Evolutionary conservation across 352 stramenopile species (phyloP).

Genomic region (Ophiocytium majus): DNA sequence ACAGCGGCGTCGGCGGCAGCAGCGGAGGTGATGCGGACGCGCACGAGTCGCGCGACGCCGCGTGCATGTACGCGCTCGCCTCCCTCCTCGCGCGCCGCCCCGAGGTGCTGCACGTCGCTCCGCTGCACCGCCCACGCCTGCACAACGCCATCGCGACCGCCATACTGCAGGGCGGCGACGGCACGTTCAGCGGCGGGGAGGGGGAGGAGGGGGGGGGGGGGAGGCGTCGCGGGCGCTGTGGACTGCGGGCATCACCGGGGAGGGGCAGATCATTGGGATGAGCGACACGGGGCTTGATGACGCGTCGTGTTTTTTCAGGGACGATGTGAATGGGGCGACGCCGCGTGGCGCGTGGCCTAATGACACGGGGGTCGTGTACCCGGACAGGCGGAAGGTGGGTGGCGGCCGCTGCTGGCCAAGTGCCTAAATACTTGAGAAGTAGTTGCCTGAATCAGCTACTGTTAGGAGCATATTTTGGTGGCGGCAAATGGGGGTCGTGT

Average conservation of each 20-base stretch:
- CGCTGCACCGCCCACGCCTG: not conserved
- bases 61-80: not conserved
- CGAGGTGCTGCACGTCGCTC: slow-evolving; percentile 6
- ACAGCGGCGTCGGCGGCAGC: not conserved
- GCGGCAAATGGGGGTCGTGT: slow-evolving; percentile 1
- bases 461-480: too few species aligned
- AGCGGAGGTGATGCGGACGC: not conserved
- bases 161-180: not conserved
- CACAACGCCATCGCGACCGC: not conserved
- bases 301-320: slow-evolving; percentile 58
- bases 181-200: not conserved
- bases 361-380: slow-evolving; percentile 6
- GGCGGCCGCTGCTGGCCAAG: too few species aligned
- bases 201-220: too few species aligned
- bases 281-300: slow-evolving; percentile 60
- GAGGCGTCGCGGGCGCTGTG: slow-evolving; percentile 25
- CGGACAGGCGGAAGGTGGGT: not conserved
- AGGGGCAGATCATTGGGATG: slow-evolving; percentile 56
- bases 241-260: slow-evolving; percentile 41
- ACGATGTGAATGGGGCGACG: slow-evolving; percentile 41
- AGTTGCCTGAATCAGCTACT: too few species aligned
- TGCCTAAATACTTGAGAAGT: too few species aligned
- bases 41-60: not conserved
- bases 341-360: slow-evolving; percentile 27
- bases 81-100: not conserved